Percentiles rank a stretch among this genome's conserved stretches.
phyloP scores from a whole-genome alignment of 73 alveolate species.

The Stentor roeselii region DNA sequence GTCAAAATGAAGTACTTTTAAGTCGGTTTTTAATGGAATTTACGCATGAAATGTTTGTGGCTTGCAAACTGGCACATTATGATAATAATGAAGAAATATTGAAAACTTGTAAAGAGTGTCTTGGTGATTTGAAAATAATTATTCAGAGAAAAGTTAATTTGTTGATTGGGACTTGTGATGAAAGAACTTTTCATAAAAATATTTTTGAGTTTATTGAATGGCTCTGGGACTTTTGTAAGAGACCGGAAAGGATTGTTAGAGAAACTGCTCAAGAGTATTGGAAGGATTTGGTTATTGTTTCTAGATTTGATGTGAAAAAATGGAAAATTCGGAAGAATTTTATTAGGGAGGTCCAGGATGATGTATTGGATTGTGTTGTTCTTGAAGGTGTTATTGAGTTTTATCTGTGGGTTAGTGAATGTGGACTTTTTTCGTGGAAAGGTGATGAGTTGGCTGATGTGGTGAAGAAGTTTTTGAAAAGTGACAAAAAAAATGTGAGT shows the following conservation, averaged over 20 bases:
- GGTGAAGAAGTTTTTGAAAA: not conserved
- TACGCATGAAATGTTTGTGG: constrained; percentile 61
- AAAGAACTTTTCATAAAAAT: constrained; percentile 37
- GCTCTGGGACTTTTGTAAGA: constrained; percentile 36
- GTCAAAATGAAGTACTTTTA: constrained; percentile 48
- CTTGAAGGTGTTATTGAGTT: constrained; percentile 14
- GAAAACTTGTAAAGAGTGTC: constrained; percentile 10
- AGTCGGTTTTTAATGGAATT: constrained; percentile 83
- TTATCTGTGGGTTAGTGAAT: not conserved
- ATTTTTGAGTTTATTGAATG: constrained; percentile 30
- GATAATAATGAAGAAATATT: constrained; percentile 61
- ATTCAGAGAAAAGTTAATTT: constrained; percentile 12
- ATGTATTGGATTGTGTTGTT: not conserved
- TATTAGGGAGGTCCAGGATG: not conserved
- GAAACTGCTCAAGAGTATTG: constrained; percentile 36
- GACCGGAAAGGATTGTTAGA: constrained; percentile 41
- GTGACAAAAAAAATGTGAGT: not conserved
- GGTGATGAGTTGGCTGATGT: not conserved
- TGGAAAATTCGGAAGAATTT: not conserved
- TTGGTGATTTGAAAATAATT: constrained; percentile 30
- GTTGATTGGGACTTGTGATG: constrained; percentile 27
- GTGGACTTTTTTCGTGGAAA: not conserved
- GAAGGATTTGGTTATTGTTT: constrained; percentile 21
- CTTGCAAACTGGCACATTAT: constrained; percentile 68
- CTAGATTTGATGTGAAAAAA: not conserved